A percentile compares a stretch with the other conserved stretches of the same genome.
Evolutionary conservation across 1,139 yeast species (phyloP).

Genomic region (Kazachstania sp.): DNA sequence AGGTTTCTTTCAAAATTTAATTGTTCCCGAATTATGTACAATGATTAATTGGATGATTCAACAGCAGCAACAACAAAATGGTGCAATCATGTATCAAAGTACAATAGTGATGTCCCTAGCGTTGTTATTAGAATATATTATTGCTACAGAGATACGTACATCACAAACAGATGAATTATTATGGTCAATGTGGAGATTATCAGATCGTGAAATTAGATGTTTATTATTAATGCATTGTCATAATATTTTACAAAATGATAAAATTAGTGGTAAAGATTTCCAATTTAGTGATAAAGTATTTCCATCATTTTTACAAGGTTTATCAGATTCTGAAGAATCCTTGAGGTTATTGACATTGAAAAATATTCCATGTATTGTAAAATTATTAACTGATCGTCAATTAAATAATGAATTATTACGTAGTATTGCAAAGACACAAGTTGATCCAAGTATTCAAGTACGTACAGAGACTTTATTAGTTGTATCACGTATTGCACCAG

Average conservation of each 20-base stretch:
- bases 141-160: constrained; percentile 1
- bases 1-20: constrained; percentile 51
- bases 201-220: constrained; percentile 72
- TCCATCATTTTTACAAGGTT: constrained; percentile 62
- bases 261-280: constrained; percentile 37
- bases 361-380: constrained; percentile 55
- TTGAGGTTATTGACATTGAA: constrained; percentile 76
- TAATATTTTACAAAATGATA: constrained; percentile 37
- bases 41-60: background rate
- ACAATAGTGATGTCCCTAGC: constrained; percentile 13
- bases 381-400: constrained; percentile 68
- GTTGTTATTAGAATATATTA: constrained; percentile 17
- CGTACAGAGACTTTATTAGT: constrained; percentile 79
- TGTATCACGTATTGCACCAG: constrained; percentile 60
- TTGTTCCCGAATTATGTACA: constrained; percentile 49
- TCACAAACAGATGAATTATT: background rate
- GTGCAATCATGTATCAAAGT: background rate
- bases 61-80: background rate
- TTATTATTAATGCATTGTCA: constrained; percentile 59
- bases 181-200: constrained; percentile 46
- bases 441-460: constrained; percentile 74
- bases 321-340: constrained; percentile 73
- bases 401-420: constrained; percentile 79
- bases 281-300: constrained; percentile 68
- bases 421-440: constrained; percentile 77